Conservation (phyloP, 2,329 filamentous ascomycete species). For the Tympanopsis confertula region DNA sequence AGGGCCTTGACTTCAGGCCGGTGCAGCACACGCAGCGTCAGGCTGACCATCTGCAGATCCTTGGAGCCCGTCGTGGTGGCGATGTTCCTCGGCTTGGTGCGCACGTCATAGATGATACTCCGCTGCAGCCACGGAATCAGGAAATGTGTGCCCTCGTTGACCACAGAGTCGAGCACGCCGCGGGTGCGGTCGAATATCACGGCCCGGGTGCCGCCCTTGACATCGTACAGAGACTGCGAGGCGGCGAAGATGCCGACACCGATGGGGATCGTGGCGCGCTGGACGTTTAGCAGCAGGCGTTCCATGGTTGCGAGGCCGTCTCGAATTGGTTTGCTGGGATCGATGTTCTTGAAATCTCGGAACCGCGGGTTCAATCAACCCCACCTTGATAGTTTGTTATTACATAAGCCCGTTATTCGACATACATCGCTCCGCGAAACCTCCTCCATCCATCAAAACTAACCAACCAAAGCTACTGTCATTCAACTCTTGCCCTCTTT, state of each 20-base stretch:
- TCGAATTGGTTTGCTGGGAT: conserved; percentile 23
- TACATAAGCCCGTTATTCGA: conserved; percentile 19
- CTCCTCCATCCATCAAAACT: too few relatives aligned
- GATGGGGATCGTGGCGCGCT: conserved; percentile 61
- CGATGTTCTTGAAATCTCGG: conserved; percentile 24
- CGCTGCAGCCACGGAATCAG: conserved; percentile 90
- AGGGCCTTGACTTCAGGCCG: conserved; percentile 83
- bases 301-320: conserved; percentile 20
- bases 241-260: conserved; percentile 55
- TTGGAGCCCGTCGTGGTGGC: conserved; percentile 95
- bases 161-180: conserved; percentile 83
- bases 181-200: conserved; percentile 93
- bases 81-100: conserved; percentile 94
- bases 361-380: conserved; percentile 4
- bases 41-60: conserved; percentile 98
- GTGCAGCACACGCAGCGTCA: conserved; percentile 91
- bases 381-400: conserved; percentile 5
- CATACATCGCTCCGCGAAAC: too few relatives aligned
- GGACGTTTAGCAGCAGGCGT: conserved; percentile 47
- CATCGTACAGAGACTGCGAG: conserved; percentile 85
- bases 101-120: conserved; percentile 90
- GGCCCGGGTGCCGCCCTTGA: conserved; percentile 84
- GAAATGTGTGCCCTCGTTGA: conserved; percentile 96
- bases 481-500: too few relatives aligned
- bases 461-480: too few relatives aligned